phyloP scores from a whole-genome alignment of 2,329 filamentous ascomycete species.

The Colletotrichum lini region DNA sequence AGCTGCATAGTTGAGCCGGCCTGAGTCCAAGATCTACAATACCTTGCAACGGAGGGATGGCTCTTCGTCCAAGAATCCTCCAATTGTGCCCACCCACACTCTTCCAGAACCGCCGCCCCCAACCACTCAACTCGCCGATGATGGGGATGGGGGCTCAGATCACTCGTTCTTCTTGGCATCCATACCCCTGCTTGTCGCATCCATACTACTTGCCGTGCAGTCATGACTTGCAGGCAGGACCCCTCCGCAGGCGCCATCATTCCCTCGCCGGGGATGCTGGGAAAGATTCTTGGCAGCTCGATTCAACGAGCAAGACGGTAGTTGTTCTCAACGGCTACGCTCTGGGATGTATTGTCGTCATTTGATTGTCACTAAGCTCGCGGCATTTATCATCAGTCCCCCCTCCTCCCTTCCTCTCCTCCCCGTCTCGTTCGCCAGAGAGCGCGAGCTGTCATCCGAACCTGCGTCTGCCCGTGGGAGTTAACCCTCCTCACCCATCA shows the following conservation, averaged over 20 bases:
- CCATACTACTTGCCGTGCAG: background rate
- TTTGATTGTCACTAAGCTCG: slow-evolving; percentile 3
- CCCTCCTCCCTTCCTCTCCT: background rate
- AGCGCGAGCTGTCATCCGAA: background rate
- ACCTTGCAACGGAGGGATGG: slow-evolving; percentile 21
- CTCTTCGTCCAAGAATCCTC: slow-evolving; percentile 32
- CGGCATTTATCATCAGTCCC: slow-evolving; percentile 21
- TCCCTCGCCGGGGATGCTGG: background rate
- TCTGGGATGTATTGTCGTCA: slow-evolving; percentile 18
- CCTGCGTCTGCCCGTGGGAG: background rate
- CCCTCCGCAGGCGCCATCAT: slow-evolving; percentile 24
- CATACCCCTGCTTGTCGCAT: slow-evolving; percentile 33
- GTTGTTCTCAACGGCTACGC: background rate
- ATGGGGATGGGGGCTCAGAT: slow-evolving; percentile 1
- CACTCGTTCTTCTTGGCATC: slow-evolving; percentile 15
- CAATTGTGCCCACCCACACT: slow-evolving; percentile 24
- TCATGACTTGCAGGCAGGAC: slow-evolving; percentile 33
- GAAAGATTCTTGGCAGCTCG: background rate
- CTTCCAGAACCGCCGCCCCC: background rate
- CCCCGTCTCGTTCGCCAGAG: no score
- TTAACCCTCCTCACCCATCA: background rate
- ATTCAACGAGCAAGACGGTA: background rate
- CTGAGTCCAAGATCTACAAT: slow-evolving; percentile 28
- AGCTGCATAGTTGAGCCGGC: background rate
- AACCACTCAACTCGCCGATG: slow-evolving; percentile 6